Base-by-base conservation (phyloP, 495 filamentous ascomycete genomes). In the Barbatosphaeria neglecta region DNA sequence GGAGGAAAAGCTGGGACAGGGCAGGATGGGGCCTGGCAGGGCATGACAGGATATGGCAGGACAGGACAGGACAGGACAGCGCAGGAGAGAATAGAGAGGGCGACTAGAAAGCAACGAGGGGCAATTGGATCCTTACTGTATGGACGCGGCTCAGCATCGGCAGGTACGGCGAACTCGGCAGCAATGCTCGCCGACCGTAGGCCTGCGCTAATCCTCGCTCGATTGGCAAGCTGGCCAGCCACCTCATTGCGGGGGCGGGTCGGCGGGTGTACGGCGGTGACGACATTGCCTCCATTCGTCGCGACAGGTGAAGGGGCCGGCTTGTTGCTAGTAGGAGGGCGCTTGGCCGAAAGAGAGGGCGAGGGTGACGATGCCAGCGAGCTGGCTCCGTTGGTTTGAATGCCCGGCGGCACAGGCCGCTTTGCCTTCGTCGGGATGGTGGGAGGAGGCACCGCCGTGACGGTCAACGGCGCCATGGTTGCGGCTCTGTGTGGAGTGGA, bases 371-470 rank as follows among this genome's bases (percentile, higher is more conserved):
- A 72, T 22, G 74, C 73, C n/a, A 77, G 75, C 44, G 78, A 64
- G 50, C 73, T 74, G 49, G 78, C 74, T 35, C 80, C 81, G 65
- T 85, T 87, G 55, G 80, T 73, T 55, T 84, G 81, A 42, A 80
- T 69, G 37, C 80, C 76, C 42, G 82, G 81, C 45, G 81, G 81
- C 49, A 79, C 71, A 48, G 83, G 83, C 25, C 83, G 83, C 64
- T 87, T 87, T 54, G 83, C 78, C 62, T 87, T 87, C 54, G 73
- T 73, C 47, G 77, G 62, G 55, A 41, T 41, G 39, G 71, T 65
- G 13, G 74, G 74, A 51, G 74, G 76, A 23, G 60, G 66, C 41
- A 74, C 70, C 37, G 78, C 66, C 33, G 73, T 74, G 41, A 59
- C 54, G 46, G 65, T 57, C 41, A 68, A 51, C 27, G 70, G 68